Base-by-base conservation (phyloP, 23 red algal species). In the Cyanidioschyzon merolae region DNA sequence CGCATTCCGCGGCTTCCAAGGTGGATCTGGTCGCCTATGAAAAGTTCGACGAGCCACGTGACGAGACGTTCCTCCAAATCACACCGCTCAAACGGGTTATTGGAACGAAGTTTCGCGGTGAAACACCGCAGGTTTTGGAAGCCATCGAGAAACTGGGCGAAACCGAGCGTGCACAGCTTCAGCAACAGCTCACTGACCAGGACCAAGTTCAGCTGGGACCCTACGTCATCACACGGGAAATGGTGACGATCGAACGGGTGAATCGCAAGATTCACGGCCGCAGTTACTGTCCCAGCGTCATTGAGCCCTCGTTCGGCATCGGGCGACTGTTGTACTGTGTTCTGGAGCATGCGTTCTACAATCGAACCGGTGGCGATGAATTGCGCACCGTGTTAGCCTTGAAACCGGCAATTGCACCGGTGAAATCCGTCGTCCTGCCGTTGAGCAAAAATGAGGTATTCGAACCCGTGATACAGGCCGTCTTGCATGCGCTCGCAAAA, bases 261-360 rank as follows among this genome's bases (percentile, higher is more conserved):
- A 89, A 21, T 30, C 79, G 67, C 80, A 86, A 39, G 27, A 58
- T 87, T 36, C 75, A 78, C 37, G 88, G 94, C 41, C 31, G 77
- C 32, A 98, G 74, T 58, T 91, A 89, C 54, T 98, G 91, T 76
- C 94, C 94, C 57, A 84, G 79, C 38, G 94, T 98, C 34, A 91
- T 98, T 41, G 94, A 98, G 85, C 94, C 94, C n/a, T 90, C 87
- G 16, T 98, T 98, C 74, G 94, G 94, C 1, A 83, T 98, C 40
- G 94, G 94, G 57, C 87, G 94, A 36, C 37, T 98, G 25, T 68
- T 98, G 57, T 91, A 88, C 58, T 98, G 94, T 58, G 76, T 98
- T 39, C 90, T 80, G 83, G 94, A 98, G 83, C 94, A 98, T 77
- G 79, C 76, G 31, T 98, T 87, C 78, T 98, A 92, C 77, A 84